Evolutionary conservation across 1,284 basidiomycete species (phyloP), one percentile per base, ranked within the genome.

Genomic region (Flammula alnicola): DNA sequence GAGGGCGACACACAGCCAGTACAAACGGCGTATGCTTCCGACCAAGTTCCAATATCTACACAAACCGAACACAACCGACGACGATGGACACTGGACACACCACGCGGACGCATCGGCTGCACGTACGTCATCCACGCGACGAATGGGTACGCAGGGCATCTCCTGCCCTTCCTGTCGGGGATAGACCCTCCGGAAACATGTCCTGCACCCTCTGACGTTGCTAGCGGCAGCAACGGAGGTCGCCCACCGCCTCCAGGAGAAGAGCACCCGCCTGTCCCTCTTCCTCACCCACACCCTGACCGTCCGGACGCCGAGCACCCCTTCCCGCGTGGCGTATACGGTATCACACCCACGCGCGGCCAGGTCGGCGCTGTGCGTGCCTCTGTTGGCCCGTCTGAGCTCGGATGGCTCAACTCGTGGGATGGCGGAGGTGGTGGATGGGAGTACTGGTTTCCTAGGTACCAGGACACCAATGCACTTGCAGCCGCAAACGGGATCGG

Each of bases 371-470:
- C 88, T 0, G 67, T 81, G 2, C 80, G 83, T 17, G 81, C 88
- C 0, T 65, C 69, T 6, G 76, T 73, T 0, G 54, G 71, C 0
- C 42, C 67, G 0, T 60, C 68, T 1, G 62, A 65, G 5, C 57
- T 81, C 16, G 68, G 67, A 5, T 70, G 63, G 36, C 42, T 33
- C 3, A 60, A 58, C 3, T 65, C 74, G 7, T 83, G 81, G 81
- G 60, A 51, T 27, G 75, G 65, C 4, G 79, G 84, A n/a, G 70
- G 75, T 44, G 81, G 79, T 6, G 54, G 54, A 0, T 80, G 72
- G 54, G 85, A 90, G 60, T 93, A 93, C 63, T 91, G 88, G 82
- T 91, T 92, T 60, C 84, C 88, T n/a, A 75, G 91, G 22, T 58
- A 25, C 84, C 88, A 8, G 58, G 79, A 37, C 20, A 58, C 47